Conservation (phyloP, 441 rosid genomes). For the Populus hybrid region DNA sequence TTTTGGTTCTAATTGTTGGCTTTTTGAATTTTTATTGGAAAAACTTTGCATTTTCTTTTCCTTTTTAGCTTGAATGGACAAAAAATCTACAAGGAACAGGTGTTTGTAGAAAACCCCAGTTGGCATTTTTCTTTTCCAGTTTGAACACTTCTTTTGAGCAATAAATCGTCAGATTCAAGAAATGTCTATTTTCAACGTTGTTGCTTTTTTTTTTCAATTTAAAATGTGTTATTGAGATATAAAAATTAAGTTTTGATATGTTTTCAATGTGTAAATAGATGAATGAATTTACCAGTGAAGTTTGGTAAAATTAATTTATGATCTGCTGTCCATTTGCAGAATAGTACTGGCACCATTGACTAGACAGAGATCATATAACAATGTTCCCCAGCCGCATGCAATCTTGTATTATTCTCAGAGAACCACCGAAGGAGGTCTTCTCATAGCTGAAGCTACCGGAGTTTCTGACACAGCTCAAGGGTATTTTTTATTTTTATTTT, state of each 20-base stretch:
- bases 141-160: not conserved
- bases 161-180: not conserved
- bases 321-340: not conserved
- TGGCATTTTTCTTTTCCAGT: not conserved
- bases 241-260: not conserved
- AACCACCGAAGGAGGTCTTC: slow-evolving; percentile 57
- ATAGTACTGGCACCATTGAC: not conserved
- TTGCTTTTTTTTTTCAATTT: no score
- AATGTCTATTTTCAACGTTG: not conserved
- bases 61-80: not conserved
- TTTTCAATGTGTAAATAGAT: not conserved
- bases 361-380: not conserved
- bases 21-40: no score
- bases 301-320: not conserved
- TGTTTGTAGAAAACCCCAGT: not conserved
- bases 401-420: slow-evolving; percentile 63
- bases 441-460: slow-evolving; percentile 60
- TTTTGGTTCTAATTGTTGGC: no score
- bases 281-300: not conserved
- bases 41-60: not conserved
- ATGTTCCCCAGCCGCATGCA: slow-evolving; percentile 44
- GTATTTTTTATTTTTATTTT: slow-evolving; percentile 20
- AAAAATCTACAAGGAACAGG: not conserved
- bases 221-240: not conserved
- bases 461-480: slow-evolving; percentile 55